Evolutionary conservation across 768 basidiomycete species (phyloP).

Genomic region (Wakefieldia striispora): DNA sequence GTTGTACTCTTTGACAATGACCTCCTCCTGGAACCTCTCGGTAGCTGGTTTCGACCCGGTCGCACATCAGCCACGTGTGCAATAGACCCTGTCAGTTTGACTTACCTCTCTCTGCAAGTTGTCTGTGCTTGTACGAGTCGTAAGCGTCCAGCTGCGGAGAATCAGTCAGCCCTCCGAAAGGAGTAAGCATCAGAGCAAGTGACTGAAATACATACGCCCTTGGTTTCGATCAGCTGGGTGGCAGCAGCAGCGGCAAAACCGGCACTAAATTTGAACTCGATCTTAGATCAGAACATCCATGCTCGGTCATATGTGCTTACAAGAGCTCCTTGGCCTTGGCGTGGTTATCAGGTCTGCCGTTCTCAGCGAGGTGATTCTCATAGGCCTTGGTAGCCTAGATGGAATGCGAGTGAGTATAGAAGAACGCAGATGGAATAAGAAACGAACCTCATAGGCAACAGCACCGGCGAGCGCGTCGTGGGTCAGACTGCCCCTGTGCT

Average conservation of each 20-base stretch:
- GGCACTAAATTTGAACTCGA: background rate
- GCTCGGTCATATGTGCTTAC: slow-evolving; percentile 4
- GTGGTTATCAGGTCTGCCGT: slow-evolving; percentile 21
- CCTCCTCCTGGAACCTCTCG: no score
- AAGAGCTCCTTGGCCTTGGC: slow-evolving; percentile 22
- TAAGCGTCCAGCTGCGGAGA: background rate
- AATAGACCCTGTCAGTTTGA: background rate
- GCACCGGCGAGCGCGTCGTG: slow-evolving; percentile 23
- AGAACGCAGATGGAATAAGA: background rate
- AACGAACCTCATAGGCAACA: slow-evolving; percentile 17
- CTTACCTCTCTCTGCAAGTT: background rate
- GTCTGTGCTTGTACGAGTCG: background rate
- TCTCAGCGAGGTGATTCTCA: slow-evolving; percentile 8
- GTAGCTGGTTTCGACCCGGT: no score
- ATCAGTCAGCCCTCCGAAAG: background rate
- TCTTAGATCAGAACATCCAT: background rate
- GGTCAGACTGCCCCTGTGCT: slow-evolving; percentile 12
- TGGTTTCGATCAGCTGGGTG: slow-evolving; percentile 12
- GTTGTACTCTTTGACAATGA: no score
- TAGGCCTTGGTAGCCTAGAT: slow-evolving; percentile 18
- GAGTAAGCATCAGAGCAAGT: background rate
- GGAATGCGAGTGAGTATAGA: background rate
- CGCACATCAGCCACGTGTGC: no score
- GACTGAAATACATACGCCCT: slow-evolving; percentile 7
- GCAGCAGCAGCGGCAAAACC: slow-evolving; percentile 2